A percentile compares a stretch with the other conserved stretches of the same genome.
Evolutionary conservation across 345 rosid species (phyloP).

Genomic region (Salix suchowensis): DNA sequence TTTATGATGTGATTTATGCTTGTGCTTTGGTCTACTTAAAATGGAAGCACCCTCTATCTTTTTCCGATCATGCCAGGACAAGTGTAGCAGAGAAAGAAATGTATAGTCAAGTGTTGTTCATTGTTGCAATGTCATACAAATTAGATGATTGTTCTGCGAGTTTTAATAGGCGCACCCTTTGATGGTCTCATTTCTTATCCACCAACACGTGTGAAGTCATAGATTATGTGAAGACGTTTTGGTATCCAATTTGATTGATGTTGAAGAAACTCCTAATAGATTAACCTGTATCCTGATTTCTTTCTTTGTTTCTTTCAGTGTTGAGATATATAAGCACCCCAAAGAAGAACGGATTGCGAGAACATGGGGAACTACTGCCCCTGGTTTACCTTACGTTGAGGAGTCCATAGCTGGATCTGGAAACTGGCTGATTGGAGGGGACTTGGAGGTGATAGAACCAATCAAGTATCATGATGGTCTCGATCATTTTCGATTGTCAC

Average conservation of each 20-base stretch:
- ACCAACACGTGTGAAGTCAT: neutral
- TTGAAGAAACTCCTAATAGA: neutral
- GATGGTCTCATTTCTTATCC: neutral
- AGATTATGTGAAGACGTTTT: neutral
- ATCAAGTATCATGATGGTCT: conserved; percentile 87
- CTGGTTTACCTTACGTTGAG: conserved; percentile 88
- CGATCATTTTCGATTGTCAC: conserved; percentile 83
- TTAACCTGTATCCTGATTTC: conserved; percentile 10
- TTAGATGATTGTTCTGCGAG: neutral
- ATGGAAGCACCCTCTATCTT: neutral
- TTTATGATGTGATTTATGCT: neutral
- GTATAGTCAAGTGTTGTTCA: neutral
- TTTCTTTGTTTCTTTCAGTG: conserved; percentile 36
- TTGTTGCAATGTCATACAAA: neutral
- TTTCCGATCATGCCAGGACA: neutral
- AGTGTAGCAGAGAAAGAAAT: neutral
- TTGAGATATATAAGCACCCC: conserved; percentile 94
- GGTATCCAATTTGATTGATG: neutral
- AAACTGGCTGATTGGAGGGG: conserved; percentile 94
- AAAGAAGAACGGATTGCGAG: conserved; percentile 96
- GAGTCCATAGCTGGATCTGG: conserved; percentile 70
- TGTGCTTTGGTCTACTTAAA: neutral
- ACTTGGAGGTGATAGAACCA: conserved; percentile 82
- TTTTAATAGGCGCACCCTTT: neutral
- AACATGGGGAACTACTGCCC: conserved; percentile 95